Percentiles rank a stretch among this genome's conserved stretches.
phyloP scores from a whole-genome alignment of 208 protist genomes.

The Trypanosomatidae sp. region DNA sequence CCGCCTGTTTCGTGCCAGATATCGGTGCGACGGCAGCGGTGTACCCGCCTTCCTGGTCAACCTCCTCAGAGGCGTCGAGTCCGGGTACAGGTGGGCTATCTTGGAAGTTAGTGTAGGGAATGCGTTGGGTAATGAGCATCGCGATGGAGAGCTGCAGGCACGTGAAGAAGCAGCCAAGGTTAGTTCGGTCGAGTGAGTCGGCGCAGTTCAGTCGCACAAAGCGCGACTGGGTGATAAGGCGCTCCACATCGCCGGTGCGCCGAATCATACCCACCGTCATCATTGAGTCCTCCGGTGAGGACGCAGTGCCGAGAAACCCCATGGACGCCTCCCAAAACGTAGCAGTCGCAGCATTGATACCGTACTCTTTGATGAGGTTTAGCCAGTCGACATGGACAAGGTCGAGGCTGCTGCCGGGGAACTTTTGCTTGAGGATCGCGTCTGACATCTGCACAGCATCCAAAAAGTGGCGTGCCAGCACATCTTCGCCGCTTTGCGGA shows the following conservation, averaged over 20 bases:
- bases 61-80: slow-evolving; percentile 48
- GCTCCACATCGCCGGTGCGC: slow-evolving; percentile 44
- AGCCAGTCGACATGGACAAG: slow-evolving; percentile 87
- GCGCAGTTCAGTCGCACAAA: slow-evolving; percentile 94
- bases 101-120: slow-evolving; percentile 49
- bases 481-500: slow-evolving; percentile 60
- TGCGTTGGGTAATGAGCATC: slow-evolving; percentile 73
- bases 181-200: slow-evolving; percentile 95
- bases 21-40: slow-evolving; percentile 40
- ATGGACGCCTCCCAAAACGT: slow-evolving; percentile 70
- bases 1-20: slow-evolving; percentile 34
- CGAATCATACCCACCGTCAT: slow-evolving; percentile 70
- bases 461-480: slow-evolving; percentile 66
- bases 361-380: slow-evolving; percentile 71
- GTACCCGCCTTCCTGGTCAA: slow-evolving; percentile 28
- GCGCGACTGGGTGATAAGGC: slow-evolving; percentile 56
- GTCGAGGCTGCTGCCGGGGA: slow-evolving; percentile 51
- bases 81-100: slow-evolving; percentile 51
- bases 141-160: slow-evolving; percentile 77
- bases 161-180: slow-evolving; percentile 92
- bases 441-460: slow-evolving; percentile 58
- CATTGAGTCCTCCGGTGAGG: slow-evolving; percentile 47
- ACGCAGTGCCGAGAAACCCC: slow-evolving; percentile 44
- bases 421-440: slow-evolving; percentile 32
- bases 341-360: slow-evolving; percentile 59